Evolutionary conservation across 768 basidiomycete species (phyloP).

Genomic region (Phaeotremella skinneri): DNA sequence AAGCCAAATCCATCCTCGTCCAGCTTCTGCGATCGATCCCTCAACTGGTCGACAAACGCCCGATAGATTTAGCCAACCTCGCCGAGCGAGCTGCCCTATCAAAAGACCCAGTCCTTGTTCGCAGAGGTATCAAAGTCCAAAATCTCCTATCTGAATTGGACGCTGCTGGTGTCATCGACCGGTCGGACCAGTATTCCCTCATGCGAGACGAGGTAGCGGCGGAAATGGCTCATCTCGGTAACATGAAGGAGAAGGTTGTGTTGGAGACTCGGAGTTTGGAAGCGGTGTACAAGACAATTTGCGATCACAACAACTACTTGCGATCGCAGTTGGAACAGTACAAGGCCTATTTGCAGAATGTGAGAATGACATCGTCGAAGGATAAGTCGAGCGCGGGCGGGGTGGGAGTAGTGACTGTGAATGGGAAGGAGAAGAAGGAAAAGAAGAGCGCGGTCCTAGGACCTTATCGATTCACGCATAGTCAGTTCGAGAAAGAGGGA

Average conservation of each 20-base stretch:
- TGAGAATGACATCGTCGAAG: conserved; percentile 81
- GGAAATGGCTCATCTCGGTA: conserved; percentile 93
- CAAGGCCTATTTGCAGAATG: conserved; percentile 98
- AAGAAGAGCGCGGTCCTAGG: conserved; percentile 81
- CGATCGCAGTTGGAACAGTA: conserved; percentile 96
- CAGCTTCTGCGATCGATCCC: conserved; percentile 95
- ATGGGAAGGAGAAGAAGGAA: conserved; percentile 95
- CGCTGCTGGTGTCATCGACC: conserved; percentile 80
- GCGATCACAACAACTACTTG: conserved; percentile 98
- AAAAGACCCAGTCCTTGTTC: conserved; percentile 91
- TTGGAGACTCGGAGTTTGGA: conserved; percentile 89
- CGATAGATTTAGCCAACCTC: conserved; percentile 80
- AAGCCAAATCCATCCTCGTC: conserved; percentile 98
- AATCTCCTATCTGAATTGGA: conserved; percentile 97
- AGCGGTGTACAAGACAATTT: conserved; percentile 98
- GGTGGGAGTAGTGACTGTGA: conserved; percentile 91
- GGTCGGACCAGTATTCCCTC: conserved; percentile 77
- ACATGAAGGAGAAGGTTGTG: conserved; percentile 90
- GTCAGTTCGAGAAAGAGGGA: conserved; percentile 97
- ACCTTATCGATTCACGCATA: conserved; percentile 96
- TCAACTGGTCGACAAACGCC: conserved; percentile 73
- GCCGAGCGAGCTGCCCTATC: conserved; percentile 96
- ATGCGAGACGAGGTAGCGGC: conserved; percentile 97
- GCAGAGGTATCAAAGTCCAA: conserved; percentile 98
- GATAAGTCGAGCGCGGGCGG: conserved; percentile 77